Evolutionary conservation across 2,329 filamentous ascomycete genomes (phyloP), one percentile per base, ranked within the genome.

Genomic region (Colletotrichum theobromicola): DNA sequence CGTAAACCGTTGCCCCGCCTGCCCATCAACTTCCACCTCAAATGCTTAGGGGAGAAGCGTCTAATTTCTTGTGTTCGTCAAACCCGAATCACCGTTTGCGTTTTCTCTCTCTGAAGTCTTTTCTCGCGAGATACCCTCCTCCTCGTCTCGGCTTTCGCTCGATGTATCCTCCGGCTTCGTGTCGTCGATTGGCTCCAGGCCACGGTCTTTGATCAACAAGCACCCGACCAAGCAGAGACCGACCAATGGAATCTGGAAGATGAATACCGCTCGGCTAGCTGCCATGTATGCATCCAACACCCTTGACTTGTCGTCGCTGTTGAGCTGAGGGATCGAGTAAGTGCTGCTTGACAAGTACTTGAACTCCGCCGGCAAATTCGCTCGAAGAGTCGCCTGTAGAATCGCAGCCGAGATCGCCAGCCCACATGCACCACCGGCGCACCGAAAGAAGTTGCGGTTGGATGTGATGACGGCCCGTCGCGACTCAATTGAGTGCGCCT

Each of bases 401-500:
- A 92, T 82, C 4, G 89, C 89, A 2, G 89, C 90, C 0, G 88
- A 90, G 10, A 92, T 82, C 0, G 90, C 90, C 0, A 93, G 85
- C 0, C 91, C 91, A 16, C 88, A 85, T 2, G 90, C 85, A 28
- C 90, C 91, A 12, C 92, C 91, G 5, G 90, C 83, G 61, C 87
- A 89, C 9, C 92, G 88, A 74, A 92, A 85, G 79, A 93, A 93
- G 77, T 93, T 93, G 2, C 91, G 86, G 66, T 89, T 88, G 4
- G 89, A 90, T 42, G 92, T 93, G 24, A 92, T 88, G 2, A 93
- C 88, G 1, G 92, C 91, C 24, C 91, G 86, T 57, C 92, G 88
- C 0, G 87, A 82, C 78, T 90, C 90, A 2, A 85, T 83, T 26
- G 86, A 88, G 79, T 92, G 90, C 0, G 90, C 89, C 79, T 92